Evolutionary conservation across 2,329 filamentous ascomycete species (phyloP).

Genomic region (Phialophora verrucosa): DNA sequence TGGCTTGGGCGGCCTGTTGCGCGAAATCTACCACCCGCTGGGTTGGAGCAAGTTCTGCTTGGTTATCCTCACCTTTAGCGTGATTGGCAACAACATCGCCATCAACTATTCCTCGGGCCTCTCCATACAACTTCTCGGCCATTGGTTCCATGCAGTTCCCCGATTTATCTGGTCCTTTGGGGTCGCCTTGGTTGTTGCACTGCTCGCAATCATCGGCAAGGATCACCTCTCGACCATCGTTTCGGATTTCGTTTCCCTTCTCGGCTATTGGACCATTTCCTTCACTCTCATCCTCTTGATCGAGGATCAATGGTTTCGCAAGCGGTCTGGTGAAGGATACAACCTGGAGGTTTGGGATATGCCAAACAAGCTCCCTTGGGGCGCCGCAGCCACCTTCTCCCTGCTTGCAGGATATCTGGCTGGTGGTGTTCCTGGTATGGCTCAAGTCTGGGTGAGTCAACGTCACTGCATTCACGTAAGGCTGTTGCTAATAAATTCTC

Average conservation of each 20-base stretch:
- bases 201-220: conserved; percentile 52
- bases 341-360: conserved; percentile 55
- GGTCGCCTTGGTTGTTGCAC: conserved; percentile 52
- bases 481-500: conserved; percentile 13
- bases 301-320: conserved; percentile 54
- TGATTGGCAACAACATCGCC: conserved; percentile 49
- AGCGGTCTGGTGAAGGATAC: conserved; percentile 48
- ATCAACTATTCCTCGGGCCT: conserved; percentile 53
- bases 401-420: conserved; percentile 49
- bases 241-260: conserved; percentile 53
- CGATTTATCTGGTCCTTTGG: conserved; percentile 56
- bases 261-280: conserved; percentile 56
- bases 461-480: not conserved
- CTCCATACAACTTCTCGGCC: conserved; percentile 55
- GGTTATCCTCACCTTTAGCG: conserved; percentile 38
- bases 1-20: conserved; percentile 56
- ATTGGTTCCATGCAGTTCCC: conserved; percentile 58
- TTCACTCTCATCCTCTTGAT: conserved; percentile 55
- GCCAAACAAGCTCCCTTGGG: conserved; percentile 49
- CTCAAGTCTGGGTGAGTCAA: conserved; percentile 62
- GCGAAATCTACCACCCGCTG: conserved; percentile 52
- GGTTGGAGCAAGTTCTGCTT: conserved; percentile 58
- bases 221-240: conserved; percentile 51
- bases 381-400: conserved; percentile 39
- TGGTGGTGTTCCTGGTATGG: conserved; percentile 74